A percentile compares a stretch with the other conserved stretches of the same genome.
Evolutionary conservation across 106 monocot genomes (phyloP).

Genomic region (Apostasia ramifera): DNA sequence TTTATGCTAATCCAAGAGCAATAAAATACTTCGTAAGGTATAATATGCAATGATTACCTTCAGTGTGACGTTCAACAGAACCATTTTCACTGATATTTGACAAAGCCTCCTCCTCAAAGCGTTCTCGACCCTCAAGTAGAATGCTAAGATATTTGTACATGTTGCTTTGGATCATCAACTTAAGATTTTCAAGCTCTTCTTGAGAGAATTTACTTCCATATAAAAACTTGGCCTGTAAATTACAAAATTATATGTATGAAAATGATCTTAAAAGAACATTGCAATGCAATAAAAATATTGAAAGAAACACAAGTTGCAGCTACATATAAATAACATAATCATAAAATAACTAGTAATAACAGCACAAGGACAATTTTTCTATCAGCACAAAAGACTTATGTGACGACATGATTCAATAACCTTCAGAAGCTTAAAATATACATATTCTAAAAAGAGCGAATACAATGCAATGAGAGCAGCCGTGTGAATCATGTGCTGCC

Average conservation of each 20-base stretch:
- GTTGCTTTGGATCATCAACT: slow-evolving; percentile 93
- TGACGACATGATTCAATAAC: too few species aligned
- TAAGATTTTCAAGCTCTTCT: slow-evolving; percentile 73
- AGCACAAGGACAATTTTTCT: too few species aligned
- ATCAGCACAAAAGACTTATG: too few species aligned
- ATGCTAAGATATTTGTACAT: slow-evolving; percentile 94
- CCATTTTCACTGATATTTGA: slow-evolving; percentile 15
- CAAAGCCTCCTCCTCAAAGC: slow-evolving; percentile 85
- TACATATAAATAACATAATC: too few species aligned
- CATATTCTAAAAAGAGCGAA: too few species aligned
- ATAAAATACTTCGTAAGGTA: background rate
- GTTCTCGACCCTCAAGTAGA: slow-evolving; percentile 89
- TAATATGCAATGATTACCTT: slow-evolving; percentile 17
- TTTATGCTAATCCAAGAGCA: background rate
- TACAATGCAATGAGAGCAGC: too few species aligned
- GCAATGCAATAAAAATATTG: too few species aligned
- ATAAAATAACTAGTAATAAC: too few species aligned
- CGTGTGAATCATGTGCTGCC: too few species aligned
- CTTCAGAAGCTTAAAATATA: too few species aligned
- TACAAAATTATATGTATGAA: background rate
- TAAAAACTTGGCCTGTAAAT: slow-evolving; percentile 62
- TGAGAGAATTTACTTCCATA: slow-evolving; percentile 73
- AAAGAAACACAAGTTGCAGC: too few species aligned
- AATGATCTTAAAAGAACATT: background rate
- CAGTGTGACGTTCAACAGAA: slow-evolving; percentile 13